phyloP scores from a whole-genome alignment of 2,329 filamentous ascomycete genomes.

The Pseudocercospora fuligena region DNA sequence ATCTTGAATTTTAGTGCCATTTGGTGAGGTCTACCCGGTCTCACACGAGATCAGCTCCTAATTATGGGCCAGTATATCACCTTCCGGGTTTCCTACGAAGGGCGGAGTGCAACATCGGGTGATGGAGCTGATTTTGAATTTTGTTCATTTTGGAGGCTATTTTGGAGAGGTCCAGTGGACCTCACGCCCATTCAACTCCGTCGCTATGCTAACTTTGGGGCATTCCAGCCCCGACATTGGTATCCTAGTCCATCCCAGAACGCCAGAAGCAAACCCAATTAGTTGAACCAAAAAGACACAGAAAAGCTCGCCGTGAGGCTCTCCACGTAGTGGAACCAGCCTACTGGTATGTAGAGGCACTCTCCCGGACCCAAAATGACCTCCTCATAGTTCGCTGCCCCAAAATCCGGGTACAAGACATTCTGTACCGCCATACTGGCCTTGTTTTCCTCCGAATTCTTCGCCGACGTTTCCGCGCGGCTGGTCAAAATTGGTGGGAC shows the following conservation, averaged over 20 bases:
- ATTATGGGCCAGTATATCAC: too few species aligned
- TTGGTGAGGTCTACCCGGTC: too few species aligned
- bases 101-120: too few species aligned
- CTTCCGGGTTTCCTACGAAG: too few species aligned
- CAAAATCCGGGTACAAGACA: constrained; percentile 59
- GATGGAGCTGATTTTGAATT: too few species aligned
- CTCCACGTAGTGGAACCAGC: constrained; percentile 98
- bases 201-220: background rate
- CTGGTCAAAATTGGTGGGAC: constrained; percentile 9
- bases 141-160: too few species aligned
- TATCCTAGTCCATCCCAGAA: background rate
- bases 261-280: background rate
- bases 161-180: too few species aligned
- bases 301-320: constrained; percentile 87
- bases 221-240: background rate
- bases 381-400: constrained; percentile 70
- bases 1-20: too few species aligned
- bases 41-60: too few species aligned
- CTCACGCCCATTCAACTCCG: too few species aligned
- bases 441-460: constrained; percentile 26
- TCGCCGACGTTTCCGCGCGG: constrained; percentile 22
- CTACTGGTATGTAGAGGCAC: constrained; percentile 84
- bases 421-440: background rate
- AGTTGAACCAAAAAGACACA: constrained; percentile 96
- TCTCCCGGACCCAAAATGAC: constrained; percentile 81